Percentiles rank a stretch among this genome's conserved stretches.
phyloP scores from a whole-genome alignment of 306 rosid species.

The Cicer chorassanicum region DNA sequence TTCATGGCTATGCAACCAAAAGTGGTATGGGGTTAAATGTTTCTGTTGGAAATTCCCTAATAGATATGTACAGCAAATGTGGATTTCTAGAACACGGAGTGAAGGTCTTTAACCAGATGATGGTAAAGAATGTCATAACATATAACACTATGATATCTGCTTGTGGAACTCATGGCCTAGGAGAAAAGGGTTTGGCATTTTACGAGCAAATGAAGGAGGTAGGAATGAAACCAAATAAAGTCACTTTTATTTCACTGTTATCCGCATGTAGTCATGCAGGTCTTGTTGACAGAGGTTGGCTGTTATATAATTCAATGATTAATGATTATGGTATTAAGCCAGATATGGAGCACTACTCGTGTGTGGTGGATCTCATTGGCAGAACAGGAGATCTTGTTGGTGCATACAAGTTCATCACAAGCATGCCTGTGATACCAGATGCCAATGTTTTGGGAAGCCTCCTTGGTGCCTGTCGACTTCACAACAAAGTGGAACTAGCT shows the following conservation, averaged over 20 bases:
- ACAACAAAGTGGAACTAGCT: slow-evolving; percentile 55
- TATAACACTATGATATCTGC: slow-evolving; percentile 57
- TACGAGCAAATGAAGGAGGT: slow-evolving; percentile 51
- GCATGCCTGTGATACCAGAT: slow-evolving; percentile 49
- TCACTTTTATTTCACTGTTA: slow-evolving; percentile 52
- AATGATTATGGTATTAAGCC: slow-evolving; percentile 52
- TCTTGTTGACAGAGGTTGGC: slow-evolving; percentile 51
- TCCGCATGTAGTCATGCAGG: slow-evolving; percentile 59
- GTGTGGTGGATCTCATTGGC: slow-evolving; percentile 62
- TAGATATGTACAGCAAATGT: slow-evolving; percentile 57
- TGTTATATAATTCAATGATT: slow-evolving; percentile 49
- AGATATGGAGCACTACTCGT: slow-evolving; percentile 52
- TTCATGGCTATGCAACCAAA: slow-evolving; percentile 56
- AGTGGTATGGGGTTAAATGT: slow-evolving; percentile 40
- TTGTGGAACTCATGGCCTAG: slow-evolving; percentile 55
- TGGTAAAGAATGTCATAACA: slow-evolving; percentile 50
- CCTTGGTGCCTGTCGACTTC: slow-evolving; percentile 53
- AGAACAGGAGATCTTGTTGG: slow-evolving; percentile 53
- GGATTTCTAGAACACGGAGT: slow-evolving; percentile 53
- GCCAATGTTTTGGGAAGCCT: slow-evolving; percentile 56
- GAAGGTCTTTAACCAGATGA: slow-evolving; percentile 53
- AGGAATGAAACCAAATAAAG: slow-evolving; percentile 54
- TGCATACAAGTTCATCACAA: slow-evolving; percentile 49
- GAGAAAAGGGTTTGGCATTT: slow-evolving; percentile 47
- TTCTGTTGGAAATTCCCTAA: slow-evolving; percentile 52